Conservation (phyloP, 495 filamentous ascomycete genomes). For the Parmelia sp. region DNA sequence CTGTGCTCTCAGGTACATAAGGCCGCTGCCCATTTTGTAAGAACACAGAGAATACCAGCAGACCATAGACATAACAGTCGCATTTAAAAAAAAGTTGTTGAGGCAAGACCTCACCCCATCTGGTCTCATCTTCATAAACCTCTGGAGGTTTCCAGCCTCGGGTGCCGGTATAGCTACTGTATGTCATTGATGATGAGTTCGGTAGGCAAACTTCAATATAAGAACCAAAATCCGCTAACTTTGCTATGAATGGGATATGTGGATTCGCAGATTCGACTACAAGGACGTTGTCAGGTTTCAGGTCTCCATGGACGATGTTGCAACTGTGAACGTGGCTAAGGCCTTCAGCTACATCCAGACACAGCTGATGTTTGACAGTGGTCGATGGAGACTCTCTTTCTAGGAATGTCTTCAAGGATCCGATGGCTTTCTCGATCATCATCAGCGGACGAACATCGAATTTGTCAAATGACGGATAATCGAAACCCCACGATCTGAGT, state of each 20-base stretch:
- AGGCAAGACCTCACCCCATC: background rate
- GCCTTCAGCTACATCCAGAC: slow-evolving; percentile 20
- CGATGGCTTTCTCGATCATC: slow-evolving; percentile 3
- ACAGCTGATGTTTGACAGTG: slow-evolving; percentile 17
- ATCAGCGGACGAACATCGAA: background rate
- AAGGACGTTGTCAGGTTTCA: slow-evolving; percentile 38
- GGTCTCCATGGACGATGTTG: slow-evolving; percentile 43
- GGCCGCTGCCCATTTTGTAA: background rate
- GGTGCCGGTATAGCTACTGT: slow-evolving; percentile 21
- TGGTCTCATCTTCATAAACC: slow-evolving; percentile 3
- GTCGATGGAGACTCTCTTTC: background rate
- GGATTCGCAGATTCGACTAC: slow-evolving; percentile 27
- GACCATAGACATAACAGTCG: slow-evolving; percentile 7
- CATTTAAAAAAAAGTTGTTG: slow-evolving; percentile 11
- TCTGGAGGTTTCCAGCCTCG: slow-evolving; percentile 29
- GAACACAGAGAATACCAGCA: slow-evolving; percentile 15
- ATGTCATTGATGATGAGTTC: slow-evolving; percentile 12
- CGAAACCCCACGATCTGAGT: background rate
- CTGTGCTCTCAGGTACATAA: background rate
- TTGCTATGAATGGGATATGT: slow-evolving; percentile 28
- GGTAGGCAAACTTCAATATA: slow-evolving; percentile 26
- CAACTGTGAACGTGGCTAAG: slow-evolving; percentile 14
- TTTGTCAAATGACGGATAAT: background rate
- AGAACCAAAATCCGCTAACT: slow-evolving; percentile 31
- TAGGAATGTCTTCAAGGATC: background rate